Conservation (phyloP, 805 yeast species). For the Ogataea saltuana region DNA sequence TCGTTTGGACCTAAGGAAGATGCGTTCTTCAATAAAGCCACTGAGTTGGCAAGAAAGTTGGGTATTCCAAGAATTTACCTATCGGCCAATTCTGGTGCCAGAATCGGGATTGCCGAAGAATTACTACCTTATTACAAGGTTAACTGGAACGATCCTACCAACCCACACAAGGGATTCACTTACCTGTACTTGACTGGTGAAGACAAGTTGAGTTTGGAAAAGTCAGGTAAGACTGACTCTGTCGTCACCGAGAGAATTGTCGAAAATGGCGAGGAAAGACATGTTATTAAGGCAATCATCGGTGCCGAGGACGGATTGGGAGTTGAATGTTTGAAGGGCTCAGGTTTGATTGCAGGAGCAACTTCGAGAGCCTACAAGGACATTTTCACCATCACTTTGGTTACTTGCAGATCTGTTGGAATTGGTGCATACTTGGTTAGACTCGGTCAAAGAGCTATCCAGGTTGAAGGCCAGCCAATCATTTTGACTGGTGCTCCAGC, state of each 20-base stretch:
- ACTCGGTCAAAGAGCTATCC: conserved; percentile 98
- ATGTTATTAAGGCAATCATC: conserved; percentile 77
- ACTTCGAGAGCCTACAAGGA: conserved; percentile 97
- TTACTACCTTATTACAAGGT: conserved; percentile 85
- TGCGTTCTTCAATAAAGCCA: conserved; percentile 84
- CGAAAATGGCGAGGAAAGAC: conserved; percentile 82
- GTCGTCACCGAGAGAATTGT: conserved; percentile 78
- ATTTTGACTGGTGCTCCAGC: conserved; percentile 99
- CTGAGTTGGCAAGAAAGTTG: conserved; percentile 83
- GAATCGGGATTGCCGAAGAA: conserved; percentile 98
- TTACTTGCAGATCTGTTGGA: conserved; percentile 99
- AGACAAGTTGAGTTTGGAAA: conserved; percentile 56
- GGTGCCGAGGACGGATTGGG: conserved; percentile 97
- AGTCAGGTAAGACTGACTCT: conserved; percentile 57
- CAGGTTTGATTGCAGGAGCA: conserved; percentile 98
- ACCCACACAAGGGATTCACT: conserved; percentile 84
- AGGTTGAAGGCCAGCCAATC: conserved; percentile 98
- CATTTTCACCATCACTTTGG: conserved; percentile 95
- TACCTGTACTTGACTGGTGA: conserved; percentile 81
- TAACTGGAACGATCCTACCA: conserved; percentile 81
- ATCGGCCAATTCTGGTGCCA: conserved; percentile 98
- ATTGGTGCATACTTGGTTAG: conserved; percentile 98
- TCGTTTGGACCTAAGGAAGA: conserved; percentile 98
- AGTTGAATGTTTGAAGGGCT: conserved; percentile 97
- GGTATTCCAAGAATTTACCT: conserved; percentile 96